These are phyloP conservation scores for Epichloe sibirici DNA, from an alignment of 2,329 filamentous ascomycete species.

Conservation along the genomic window DNA sequence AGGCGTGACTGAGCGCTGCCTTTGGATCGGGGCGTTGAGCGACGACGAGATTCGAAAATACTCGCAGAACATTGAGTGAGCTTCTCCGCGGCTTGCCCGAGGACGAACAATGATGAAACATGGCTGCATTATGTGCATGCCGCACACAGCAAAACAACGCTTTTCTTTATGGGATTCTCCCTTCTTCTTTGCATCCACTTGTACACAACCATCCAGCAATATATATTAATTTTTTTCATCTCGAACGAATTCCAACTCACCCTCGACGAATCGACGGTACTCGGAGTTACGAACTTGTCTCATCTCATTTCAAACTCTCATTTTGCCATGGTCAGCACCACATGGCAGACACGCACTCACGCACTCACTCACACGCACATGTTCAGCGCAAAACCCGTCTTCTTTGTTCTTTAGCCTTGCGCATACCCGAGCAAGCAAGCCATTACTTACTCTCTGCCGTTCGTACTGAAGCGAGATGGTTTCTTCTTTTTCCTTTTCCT, in stretches of 20 bases:
- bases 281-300: too few species aligned
- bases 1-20: conserved; percentile 64
- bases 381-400: neutral
- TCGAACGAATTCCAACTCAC: neutral
- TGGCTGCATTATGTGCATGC: neutral
- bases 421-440: neutral
- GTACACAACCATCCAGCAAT: too few species aligned
- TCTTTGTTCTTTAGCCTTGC: neutral
- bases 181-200: too few species aligned
- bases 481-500: neutral
- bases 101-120: too few species aligned
- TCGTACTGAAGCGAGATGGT: neutral
- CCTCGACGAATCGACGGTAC: neutral
- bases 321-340: neutral
- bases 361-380: neutral
- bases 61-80: conserved; percentile 35
- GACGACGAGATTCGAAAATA: conserved; percentile 60
- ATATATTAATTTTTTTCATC: neutral
- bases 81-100: too few species aligned
- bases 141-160: neutral
- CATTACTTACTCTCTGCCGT: neutral
- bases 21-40: conserved; percentile 71
- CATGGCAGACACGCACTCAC: neutral
- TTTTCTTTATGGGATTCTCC: too few species aligned
- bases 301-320: neutral